Base-by-base conservation (phyloP, 108 stramenopile species). In the Cyclotella choctawhatcheeana region DNA sequence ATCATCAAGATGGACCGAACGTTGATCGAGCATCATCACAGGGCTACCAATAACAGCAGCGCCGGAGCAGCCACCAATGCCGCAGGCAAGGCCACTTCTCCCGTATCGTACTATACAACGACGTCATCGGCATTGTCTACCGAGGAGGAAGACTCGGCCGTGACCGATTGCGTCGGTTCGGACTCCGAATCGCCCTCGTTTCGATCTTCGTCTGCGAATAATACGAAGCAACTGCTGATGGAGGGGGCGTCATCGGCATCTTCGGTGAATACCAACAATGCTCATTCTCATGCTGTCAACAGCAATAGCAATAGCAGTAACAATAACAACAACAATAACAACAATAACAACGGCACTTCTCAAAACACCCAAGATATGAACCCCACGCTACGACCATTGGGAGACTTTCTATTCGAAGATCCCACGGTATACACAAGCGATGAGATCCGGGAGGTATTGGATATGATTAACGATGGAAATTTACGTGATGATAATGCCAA, bases 401-500 rank as follows among this genome's bases (percentile, higher is more conserved):
- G 67, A 16, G 91, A 95, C 34, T 95, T 89, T 62, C 40, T 85
- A 18, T 77, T 83, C 17, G 94, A 95, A 79, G 94, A 95, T 87
- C 89, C 88, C 5, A 77, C 90, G 31, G 81, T 85, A 3, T 95
- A 95, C 62, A 80, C 89, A 0, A 87, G 87, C 52, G 70, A 73
- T 56, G 94, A 95, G 67, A 92, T 95, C 51, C 79, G 86, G 50
- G 87, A 91, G 18, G 88, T 95, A 81, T 63, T 95, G 27, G 94
- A 95, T 51, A 89, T 93, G 91, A 93, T 93, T 73, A 87, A 92
- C 66, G 90, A 92, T 72, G 93, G 93, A 20, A 91, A 94, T 76
- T 76, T 60, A 24, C 13, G 30, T 50, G 34, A 67, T 21, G 29
- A 27, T 51, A 25, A 53, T 32, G 24, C 44, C 58, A 24, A 64